These are phyloP conservation scores for Lachancea mirantina DNA, from an alignment of 805 yeast species.

Conservation along the genomic window DNA sequence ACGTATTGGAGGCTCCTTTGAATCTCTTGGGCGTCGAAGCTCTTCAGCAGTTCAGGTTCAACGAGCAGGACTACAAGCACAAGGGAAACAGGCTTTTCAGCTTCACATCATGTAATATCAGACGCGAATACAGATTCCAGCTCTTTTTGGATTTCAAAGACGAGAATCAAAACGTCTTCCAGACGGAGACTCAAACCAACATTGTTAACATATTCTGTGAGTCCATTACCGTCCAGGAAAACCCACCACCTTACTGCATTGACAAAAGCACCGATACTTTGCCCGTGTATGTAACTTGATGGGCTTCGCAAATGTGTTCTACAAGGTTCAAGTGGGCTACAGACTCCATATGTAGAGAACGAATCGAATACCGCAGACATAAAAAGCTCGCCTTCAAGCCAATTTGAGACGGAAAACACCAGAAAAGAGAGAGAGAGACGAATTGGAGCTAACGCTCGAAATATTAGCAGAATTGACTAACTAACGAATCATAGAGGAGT, in stretches of 20 bases:
- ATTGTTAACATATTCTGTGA: conserved; percentile 6
- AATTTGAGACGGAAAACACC: no score
- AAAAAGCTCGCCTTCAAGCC: no score
- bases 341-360: no score
- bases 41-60: conserved; percentile 16
- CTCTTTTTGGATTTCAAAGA: conserved; percentile 24
- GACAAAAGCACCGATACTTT: no score
- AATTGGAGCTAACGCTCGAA: no score
- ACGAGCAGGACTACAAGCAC: conserved; percentile 29
- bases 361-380: no score
- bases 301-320: no score
- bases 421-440: no score
- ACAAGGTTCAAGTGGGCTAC: no score
- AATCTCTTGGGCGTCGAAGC: conserved; percentile 1
- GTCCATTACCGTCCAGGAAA: conserved; percentile 3
- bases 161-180: conserved; percentile 12
- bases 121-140: conserved; percentile 24
- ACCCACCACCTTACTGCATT: conserved; percentile 7
- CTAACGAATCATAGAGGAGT: no score
- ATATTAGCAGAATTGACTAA: no score
- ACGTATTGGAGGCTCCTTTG: conserved; percentile 2
- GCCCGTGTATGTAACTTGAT: no score
- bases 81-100: conserved; percentile 29
- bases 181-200: conserved; percentile 22
- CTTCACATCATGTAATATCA: conserved; percentile 26